phyloP scores from a whole-genome alignment of 2,329 filamentous ascomycete genomes.

The Malbranchea cinnamomea region DNA sequence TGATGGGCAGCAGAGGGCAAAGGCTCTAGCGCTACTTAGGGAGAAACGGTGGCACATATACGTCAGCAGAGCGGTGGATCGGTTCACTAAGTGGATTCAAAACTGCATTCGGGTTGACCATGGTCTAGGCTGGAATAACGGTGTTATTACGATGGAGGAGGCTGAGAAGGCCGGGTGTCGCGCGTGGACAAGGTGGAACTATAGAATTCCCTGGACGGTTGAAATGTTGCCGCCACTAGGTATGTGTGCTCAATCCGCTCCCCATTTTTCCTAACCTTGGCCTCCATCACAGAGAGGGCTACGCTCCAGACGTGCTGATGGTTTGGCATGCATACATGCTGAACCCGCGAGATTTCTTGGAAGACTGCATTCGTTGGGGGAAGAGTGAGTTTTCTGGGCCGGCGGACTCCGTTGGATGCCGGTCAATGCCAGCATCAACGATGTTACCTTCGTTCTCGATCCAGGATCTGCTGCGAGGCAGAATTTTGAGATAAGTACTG shows the following conservation, averaged over 20 bases:
- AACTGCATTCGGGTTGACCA: constrained; percentile 13
- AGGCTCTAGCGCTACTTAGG: constrained; percentile 39
- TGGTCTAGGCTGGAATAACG: constrained; percentile 5
- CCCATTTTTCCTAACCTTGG: constrained; percentile 5
- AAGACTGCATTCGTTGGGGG: constrained; percentile 52
- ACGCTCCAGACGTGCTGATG: constrained; percentile 52
- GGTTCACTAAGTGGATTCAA: constrained; percentile 54
- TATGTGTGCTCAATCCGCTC: constrained; percentile 20
- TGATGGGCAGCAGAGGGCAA: constrained; percentile 24
- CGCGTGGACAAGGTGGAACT: constrained; percentile 11
- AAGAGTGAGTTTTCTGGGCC: constrained; percentile 43
- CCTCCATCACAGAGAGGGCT: constrained; percentile 4
- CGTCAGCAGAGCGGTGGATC: constrained; percentile 50
- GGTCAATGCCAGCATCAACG: constrained; percentile 44
- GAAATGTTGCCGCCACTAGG: constrained; percentile 44
- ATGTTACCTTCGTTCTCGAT: constrained; percentile 41
- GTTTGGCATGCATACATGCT: constrained; percentile 69
- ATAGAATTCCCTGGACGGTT: constrained; percentile 22
- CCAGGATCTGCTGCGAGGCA: constrained; percentile 30
- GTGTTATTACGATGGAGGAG: constrained; percentile 10
- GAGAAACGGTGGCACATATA: constrained; percentile 65
- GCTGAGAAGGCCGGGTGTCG: constrained; percentile 19
- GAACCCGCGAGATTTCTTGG: constrained; percentile 58
- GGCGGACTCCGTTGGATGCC: constrained; percentile 51
- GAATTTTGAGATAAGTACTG: constrained; percentile 35